Evolutionary conservation across 495 filamentous ascomycete genomes (phyloP), one percentile per base, ranked within the genome.

Genomic region (Xylaria intraflava): DNA sequence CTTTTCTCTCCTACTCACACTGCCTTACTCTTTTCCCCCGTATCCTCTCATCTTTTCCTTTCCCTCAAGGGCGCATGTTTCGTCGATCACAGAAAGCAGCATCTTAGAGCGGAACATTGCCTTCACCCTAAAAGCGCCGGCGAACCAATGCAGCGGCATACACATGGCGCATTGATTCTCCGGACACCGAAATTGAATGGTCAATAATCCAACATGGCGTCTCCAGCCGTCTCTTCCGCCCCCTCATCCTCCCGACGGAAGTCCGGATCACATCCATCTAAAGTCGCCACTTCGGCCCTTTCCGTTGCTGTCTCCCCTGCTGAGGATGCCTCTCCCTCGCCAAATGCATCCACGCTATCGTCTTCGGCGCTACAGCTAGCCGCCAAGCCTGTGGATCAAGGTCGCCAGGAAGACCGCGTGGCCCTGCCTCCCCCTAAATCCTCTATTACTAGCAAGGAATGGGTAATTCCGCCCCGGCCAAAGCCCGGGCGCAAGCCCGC

Each of bases 401-500:
- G 29, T 14, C 9, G 16, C 9, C 44, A 49, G 27, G 40, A 49
- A 20, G 51, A 48, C 42, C 61, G 55, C 47, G 55, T 51, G 41
- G 63, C 59, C 46, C 58, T 64, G 6, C 47, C 58, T 31, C 58
- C 59, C 36, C 64, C 68, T 23, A 67, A 65, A 35, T 52, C 73
- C n/a, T 73, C 71, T 33, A 75, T 83, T 56, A 93, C 87, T 35
- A 86, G 78, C 55, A 90, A 83, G 68, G 86, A 91, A 82, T 95
- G 89, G 89, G 78, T 91, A 8, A 81, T 95, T 44, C 89, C 89
- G 26, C 89, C 89, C 46, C 81, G 88, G 43, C 89, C 89, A 23
- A 93, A 93, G 75, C 91, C 91, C n/a, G 91, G 90, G 31, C 81
- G 91, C 46, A 95, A 95, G 68, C 91, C 91, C 9, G 89, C 90